phyloP scores from a whole-genome alignment of 805 yeast genomes.

The Yarrowia alimentaria region DNA sequence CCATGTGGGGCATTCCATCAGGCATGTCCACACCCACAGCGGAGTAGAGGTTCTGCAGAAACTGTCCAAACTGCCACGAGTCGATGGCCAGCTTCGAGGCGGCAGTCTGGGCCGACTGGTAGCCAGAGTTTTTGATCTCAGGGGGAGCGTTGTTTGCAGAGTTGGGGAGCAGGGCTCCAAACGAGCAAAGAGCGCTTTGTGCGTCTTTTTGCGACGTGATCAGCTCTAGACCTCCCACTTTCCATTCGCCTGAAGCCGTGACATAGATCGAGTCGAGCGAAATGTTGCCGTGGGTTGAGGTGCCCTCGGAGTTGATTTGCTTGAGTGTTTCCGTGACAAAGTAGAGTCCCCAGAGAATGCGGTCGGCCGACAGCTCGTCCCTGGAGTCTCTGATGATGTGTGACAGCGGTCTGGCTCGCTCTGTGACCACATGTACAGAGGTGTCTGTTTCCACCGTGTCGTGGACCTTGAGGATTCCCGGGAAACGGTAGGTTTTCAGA shows the following conservation, averaged over 20 bases:
- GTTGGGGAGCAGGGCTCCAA: constrained; percentile 17
- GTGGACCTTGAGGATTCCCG: constrained; percentile 61
- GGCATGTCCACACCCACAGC: constrained; percentile 15
- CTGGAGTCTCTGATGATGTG: constrained; percentile 41
- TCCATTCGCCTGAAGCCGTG: constrained; percentile 76
- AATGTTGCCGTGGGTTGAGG: constrained; percentile 64
- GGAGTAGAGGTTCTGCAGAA: constrained; percentile 35
- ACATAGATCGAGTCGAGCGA: constrained; percentile 59
- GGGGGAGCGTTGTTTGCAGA: constrained; percentile 46
- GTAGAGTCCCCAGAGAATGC: constrained; percentile 55
- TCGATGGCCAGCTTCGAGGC: constrained; percentile 46
- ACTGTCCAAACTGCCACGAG: constrained; percentile 60
- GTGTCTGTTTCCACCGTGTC: constrained; percentile 66
- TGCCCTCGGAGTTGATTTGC: constrained; percentile 55
- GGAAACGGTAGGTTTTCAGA: constrained; percentile 60
- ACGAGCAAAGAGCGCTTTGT: constrained; percentile 3
- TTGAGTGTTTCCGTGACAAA: constrained; percentile 52
- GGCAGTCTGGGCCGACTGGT: constrained; percentile 41
- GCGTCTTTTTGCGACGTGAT: constrained; percentile 52
- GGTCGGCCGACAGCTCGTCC: constrained; percentile 34
- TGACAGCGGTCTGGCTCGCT: constrained; percentile 56
- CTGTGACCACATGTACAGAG: constrained; percentile 61
- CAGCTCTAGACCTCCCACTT: constrained; percentile 76
- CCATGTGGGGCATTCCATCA: constrained; percentile 16
- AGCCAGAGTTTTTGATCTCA: constrained; percentile 50